Percentiles rank a stretch among this genome's conserved stretches.
Conservation (phyloP, 2,329 filamentous ascomycete species). For the Hyphodiscus sp. region DNA sequence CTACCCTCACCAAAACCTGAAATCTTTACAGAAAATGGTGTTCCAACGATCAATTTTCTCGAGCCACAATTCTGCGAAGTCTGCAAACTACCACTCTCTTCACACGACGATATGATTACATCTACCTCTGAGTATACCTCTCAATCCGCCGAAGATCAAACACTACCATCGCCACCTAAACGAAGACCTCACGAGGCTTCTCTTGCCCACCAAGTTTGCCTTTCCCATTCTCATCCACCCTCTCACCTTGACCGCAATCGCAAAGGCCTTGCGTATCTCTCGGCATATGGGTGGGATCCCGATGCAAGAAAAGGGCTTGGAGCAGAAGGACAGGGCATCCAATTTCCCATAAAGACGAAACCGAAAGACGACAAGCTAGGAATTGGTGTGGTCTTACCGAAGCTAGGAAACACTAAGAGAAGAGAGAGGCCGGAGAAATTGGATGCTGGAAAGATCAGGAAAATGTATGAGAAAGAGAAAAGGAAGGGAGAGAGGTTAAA, state of each 20-base stretch:
- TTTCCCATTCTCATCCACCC: constrained; percentile 64
- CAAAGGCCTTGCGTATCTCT: constrained; percentile 62
- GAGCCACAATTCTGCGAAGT: constrained; percentile 41
- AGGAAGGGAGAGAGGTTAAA: constrained; percentile 57
- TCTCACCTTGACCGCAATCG: constrained; percentile 63
- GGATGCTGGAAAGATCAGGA: constrained; percentile 65
- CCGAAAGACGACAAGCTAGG: constrained; percentile 71
- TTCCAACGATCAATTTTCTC: neutral
- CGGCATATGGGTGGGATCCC: constrained; percentile 67
- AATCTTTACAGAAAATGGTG: neutral
- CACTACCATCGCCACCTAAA: constrained; percentile 17
- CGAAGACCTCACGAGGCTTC: constrained; percentile 47
- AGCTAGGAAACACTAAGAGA: constrained; percentile 30
- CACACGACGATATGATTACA: constrained; percentile 24
- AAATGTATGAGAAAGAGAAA: constrained; percentile 54
- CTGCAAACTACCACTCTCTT: constrained; percentile 52
- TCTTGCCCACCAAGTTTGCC: constrained; percentile 64
- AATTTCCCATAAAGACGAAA: constrained; percentile 64
- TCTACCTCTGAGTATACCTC: neutral
- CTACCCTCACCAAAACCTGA: neutral
- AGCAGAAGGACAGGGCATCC: constrained; percentile 58
- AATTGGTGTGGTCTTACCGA: constrained; percentile 49
- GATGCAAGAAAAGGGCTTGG: constrained; percentile 69
- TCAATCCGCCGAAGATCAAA: neutral
- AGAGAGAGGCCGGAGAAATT: constrained; percentile 44